phyloP scores from a whole-genome alignment of 176 grass and related monocot species.

The Triticum timopheevii region DNA sequence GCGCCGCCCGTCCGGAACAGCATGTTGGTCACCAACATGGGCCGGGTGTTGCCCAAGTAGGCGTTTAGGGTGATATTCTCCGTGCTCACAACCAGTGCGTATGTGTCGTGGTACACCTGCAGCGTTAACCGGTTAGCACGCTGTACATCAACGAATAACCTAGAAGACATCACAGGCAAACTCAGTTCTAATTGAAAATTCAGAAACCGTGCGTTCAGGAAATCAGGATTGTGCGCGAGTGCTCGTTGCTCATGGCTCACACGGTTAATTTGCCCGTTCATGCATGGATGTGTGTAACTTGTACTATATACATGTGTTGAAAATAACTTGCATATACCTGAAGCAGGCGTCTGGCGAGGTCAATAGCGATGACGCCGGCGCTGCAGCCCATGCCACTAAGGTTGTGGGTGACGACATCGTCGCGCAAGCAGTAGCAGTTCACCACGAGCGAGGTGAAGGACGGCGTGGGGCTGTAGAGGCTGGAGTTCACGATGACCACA shows the following conservation, averaged over 20 bases:
- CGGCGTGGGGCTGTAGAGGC: constrained; percentile 63
- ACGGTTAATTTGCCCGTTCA: too few species aligned
- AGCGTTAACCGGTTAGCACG: too few species aligned
- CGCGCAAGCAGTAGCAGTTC: constrained; percentile 36
- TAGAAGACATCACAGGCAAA: too few species aligned
- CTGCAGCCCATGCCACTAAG: constrained; percentile 79
- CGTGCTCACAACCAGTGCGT: background rate
- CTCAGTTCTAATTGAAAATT: too few species aligned
- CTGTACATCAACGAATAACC: too few species aligned
- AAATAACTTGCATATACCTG: constrained; percentile 18
- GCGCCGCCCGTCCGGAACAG: background rate
- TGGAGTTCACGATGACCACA: constrained; percentile 59
- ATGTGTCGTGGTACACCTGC: background rate
- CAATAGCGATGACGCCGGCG: constrained; percentile 59
- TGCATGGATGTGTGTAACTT: too few species aligned
- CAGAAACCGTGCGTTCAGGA: too few species aligned
- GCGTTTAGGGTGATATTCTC: background rate
- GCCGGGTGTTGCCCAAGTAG: background rate
- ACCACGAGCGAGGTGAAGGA: constrained; percentile 58
- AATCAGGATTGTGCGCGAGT: too few species aligned
- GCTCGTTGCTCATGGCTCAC: too few species aligned
- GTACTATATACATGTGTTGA: too few species aligned
- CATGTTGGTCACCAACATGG: background rate
- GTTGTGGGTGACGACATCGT: constrained; percentile 49
- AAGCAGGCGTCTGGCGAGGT: constrained; percentile 56